These are phyloP conservation scores for Neurospora discreta DNA, from an alignment of 495 filamentous ascomycete species.

Conservation along the genomic window DNA sequence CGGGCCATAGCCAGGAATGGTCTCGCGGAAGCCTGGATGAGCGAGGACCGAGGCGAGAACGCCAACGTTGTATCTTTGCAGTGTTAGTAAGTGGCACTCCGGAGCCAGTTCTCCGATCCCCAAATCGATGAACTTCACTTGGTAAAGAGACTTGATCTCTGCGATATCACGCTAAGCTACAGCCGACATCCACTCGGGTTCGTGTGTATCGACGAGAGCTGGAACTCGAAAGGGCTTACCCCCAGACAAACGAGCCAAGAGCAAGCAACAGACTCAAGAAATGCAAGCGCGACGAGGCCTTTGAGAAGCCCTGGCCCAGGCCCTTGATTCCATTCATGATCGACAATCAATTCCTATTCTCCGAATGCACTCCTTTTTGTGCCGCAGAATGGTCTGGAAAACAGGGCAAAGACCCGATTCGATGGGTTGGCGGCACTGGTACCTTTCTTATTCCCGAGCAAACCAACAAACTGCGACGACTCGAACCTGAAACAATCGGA, in stretches of 20 bases:
- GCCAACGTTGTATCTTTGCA: slow-evolving; percentile 43
- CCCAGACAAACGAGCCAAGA: slow-evolving; percentile 49
- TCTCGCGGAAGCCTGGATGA: slow-evolving; percentile 37
- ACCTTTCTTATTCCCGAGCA: too few species aligned
- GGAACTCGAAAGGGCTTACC: slow-evolving; percentile 24
- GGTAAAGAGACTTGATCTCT: neutral
- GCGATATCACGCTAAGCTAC: neutral
- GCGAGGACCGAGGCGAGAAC: slow-evolving; percentile 45
- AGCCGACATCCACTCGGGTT: neutral
- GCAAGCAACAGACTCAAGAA: slow-evolving; percentile 41
- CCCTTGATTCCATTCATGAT: neutral
- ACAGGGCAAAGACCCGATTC: neutral
- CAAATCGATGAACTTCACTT: neutral
- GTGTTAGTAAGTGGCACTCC: neutral
- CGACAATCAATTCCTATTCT: neutral
- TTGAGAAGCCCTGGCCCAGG: slow-evolving; percentile 11
- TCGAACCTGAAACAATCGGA: neutral
- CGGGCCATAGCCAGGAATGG: slow-evolving; percentile 32
- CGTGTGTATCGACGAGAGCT: neutral
- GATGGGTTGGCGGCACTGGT: neutral
- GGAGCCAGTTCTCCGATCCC: neutral
- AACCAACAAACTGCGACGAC: neutral
- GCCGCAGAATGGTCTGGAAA: neutral
- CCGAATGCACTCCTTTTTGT: neutral
- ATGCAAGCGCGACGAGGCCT: slow-evolving; percentile 33